Evolutionary conservation across 2,329 filamentous ascomycete genomes (phyloP), one percentile per base, ranked within the genome.

Genomic region (Sphaerulina musiva): DNA sequence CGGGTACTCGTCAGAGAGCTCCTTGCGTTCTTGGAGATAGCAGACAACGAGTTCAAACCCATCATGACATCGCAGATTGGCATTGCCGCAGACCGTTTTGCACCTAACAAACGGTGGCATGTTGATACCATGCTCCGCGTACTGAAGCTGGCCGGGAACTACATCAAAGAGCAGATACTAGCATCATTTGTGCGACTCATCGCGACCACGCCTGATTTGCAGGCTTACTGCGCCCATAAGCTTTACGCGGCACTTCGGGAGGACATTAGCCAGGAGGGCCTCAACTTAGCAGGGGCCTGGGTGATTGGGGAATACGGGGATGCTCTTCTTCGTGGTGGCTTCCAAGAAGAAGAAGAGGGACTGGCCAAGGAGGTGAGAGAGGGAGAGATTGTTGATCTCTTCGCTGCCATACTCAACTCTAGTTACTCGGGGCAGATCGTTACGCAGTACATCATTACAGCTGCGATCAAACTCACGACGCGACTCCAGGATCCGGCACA

Each of bases 11-110:
- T 98, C 56, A 79, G 95, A 59, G 95, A 98, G 69, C 78, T 98
- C 40, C 78, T 98, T 42, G 90, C 93, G 6, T 98, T 98, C 78
- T 74, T 98, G 54, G 93, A 98, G 71, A 90, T 95, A 48, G 92
- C 95, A 51, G 93, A 98, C 67, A 95, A 95, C 61, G 93, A 98
- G 71, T 98, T 98, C 76, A 98, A 98, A 75, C 89, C 93, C 6
- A 89, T 89, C 50, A 96, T 98, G 91, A 98, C 93, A 1, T 93
- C 86, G 50, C 93, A 98, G 68, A 98, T 98, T 69, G 93, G 93
- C 23, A 89, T 98, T 64, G 93, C 95, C 9, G 93, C 95, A 6
- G 93, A 98, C 71, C 85, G 92, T 61, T 98, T 89, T 72, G 88
- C 93, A 1, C 95, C 93, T 0, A 97, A 93, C 74, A 97, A 97